Conservation (phyloP, 2,329 filamentous ascomycete species). For the Calonectria leucothoes region DNA sequence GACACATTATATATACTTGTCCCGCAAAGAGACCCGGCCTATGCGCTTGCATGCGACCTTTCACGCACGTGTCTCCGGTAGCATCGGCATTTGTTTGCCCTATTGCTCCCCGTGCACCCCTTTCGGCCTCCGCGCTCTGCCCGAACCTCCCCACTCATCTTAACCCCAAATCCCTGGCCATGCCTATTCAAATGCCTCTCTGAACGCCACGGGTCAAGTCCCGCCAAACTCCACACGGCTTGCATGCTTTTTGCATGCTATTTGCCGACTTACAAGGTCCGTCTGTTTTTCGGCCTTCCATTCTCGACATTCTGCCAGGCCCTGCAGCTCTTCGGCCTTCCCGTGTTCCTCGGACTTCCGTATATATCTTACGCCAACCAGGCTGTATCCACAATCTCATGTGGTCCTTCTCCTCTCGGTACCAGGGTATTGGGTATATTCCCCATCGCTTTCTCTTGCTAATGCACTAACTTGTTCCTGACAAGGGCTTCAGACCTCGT, state of each 20-base stretch:
- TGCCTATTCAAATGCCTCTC: slow-evolving; percentile 17
- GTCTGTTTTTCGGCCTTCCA: not conserved
- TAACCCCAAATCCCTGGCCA: slow-evolving; percentile 4
- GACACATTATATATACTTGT: slow-evolving; percentile 3
- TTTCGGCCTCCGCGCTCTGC: not conserved
- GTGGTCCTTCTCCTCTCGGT: not conserved
- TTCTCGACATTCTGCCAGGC: not conserved
- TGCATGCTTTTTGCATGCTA: not conserved
- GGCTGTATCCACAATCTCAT: not conserved
- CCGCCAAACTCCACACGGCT: slow-evolving; percentile 16
- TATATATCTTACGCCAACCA: not conserved
- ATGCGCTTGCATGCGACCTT: not conserved
- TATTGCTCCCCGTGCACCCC: not conserved
- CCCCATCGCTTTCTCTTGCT: slow-evolving; percentile 16
- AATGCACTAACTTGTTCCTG: slow-evolving; percentile 18
- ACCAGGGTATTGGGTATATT: slow-evolving; percentile 30
- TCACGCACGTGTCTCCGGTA: slow-evolving; percentile 7
- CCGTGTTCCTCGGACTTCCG: not conserved
- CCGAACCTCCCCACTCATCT: not conserved
- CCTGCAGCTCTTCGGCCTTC: not conserved
- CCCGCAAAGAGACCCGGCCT: not conserved
- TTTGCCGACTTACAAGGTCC: not conserved
- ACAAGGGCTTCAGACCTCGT: slow-evolving; percentile 14
- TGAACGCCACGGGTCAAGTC: slow-evolving; percentile 5
- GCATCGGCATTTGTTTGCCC: slow-evolving; percentile 19